phyloP scores from a whole-genome alignment of 2,329 filamentous ascomycete species.

The Aspergillus piperis region DNA sequence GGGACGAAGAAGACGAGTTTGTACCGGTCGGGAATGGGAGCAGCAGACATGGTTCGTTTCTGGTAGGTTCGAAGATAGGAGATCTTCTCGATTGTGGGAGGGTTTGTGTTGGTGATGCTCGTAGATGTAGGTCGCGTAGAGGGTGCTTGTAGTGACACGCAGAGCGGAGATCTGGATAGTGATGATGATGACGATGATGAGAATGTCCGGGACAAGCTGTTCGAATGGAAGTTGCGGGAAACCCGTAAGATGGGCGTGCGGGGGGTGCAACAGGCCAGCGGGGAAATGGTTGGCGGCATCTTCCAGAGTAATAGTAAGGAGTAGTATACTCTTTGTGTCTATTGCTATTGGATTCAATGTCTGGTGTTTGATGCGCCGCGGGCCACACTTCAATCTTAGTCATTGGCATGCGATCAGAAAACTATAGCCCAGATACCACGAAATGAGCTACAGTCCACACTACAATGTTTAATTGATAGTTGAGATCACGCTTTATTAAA shows the following conservation, averaged over 20 bases:
- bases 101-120: background rate
- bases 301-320: background rate
- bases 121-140: background rate
- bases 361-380: background rate
- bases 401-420: too few relatives aligned
- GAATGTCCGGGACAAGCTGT: background rate
- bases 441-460: background rate
- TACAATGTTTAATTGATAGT: too few relatives aligned
- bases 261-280: background rate
- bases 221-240: background rate
- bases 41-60: slow-evolving; percentile 27
- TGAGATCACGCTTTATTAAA: too few relatives aligned
- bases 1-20: slow-evolving; percentile 50
- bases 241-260: background rate
- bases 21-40: slow-evolving; percentile 32
- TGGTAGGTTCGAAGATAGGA: background rate
- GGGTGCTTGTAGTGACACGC: background rate
- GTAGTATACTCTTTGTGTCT: background rate
- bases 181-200: background rate
- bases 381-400: background rate
- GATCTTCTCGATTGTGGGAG: background rate
- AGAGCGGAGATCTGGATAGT: background rate
- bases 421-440: background rate
- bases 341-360: background rate
- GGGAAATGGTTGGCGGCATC: background rate